Conservation (phyloP, 1,284 basidiomycete species). For the Heterobasidion occidentale region DNA sequence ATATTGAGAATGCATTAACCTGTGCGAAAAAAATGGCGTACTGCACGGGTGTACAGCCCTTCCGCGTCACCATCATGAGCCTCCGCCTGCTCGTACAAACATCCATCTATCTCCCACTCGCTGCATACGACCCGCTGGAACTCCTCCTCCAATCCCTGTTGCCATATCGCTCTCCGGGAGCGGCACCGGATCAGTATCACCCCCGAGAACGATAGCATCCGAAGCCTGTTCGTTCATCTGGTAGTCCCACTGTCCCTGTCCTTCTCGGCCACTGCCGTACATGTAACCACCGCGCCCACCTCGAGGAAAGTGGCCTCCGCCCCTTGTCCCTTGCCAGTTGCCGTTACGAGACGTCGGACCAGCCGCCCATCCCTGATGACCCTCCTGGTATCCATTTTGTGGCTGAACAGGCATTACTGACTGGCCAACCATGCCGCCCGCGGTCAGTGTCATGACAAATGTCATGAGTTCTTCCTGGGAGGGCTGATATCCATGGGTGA, state of each 20-base stretch:
- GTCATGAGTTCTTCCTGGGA: slow-evolving; percentile 68
- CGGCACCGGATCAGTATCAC: slow-evolving; percentile 17
- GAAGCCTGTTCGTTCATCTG: slow-evolving; percentile 14
- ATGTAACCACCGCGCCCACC: slow-evolving; percentile 23
- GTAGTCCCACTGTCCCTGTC: slow-evolving; percentile 24
- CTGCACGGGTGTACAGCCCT: slow-evolving; percentile 4
- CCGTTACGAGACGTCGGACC: slow-evolving; percentile 3
- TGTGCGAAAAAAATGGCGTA: slow-evolving; percentile 9
- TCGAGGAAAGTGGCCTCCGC: slow-evolving; percentile 19
- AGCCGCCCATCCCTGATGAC: slow-evolving; percentile 7
- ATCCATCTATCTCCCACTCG: slow-evolving; percentile 66
- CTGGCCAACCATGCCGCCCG: slow-evolving; percentile 6
- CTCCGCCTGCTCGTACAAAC: slow-evolving; percentile 37
- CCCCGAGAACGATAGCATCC: slow-evolving; percentile 48
- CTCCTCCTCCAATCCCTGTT: slow-evolving; percentile 13
- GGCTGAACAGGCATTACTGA: background rate
- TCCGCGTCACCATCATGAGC: slow-evolving; percentile 9
- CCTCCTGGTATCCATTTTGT: slow-evolving; percentile 7
- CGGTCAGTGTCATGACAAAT: slow-evolving; percentile 41
- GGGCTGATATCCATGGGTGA: slow-evolving; percentile 55
- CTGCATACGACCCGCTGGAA: slow-evolving; percentile 52
- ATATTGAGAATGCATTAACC: background rate
- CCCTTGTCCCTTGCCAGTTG: slow-evolving; percentile 15
- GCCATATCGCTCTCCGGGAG: slow-evolving; percentile 7
- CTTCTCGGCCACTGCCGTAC: slow-evolving; percentile 27